Conservation (phyloP, 1,284 basidiomycete species). For the Tilletia walkeri region DNA sequence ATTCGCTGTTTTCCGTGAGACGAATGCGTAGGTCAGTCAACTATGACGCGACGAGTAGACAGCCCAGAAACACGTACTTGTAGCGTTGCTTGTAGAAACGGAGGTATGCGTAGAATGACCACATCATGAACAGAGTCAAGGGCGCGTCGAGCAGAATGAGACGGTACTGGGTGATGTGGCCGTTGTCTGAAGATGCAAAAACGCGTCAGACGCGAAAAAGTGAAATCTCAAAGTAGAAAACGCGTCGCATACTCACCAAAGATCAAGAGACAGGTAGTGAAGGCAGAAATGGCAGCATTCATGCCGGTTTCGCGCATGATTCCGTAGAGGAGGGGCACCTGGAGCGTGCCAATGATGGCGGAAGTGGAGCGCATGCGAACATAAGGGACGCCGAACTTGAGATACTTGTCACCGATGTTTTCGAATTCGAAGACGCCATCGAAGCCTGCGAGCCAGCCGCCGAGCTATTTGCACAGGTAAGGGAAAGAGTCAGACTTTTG, state of each 20-base stretch:
- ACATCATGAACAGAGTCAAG: slow-evolving; percentile 88
- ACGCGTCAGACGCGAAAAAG: neutral
- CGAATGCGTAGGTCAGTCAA: neutral
- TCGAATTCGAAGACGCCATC: slow-evolving; percentile 92
- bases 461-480: slow-evolving; percentile 58
- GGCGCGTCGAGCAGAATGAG: slow-evolving; percentile 93
- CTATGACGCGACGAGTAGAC: neutral
- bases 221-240: neutral
- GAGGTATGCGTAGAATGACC: slow-evolving; percentile 88
- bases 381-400: slow-evolving; percentile 81
- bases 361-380: slow-evolving; percentile 88
- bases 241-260: slow-evolving; percentile 58
- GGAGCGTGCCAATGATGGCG: slow-evolving; percentile 83
- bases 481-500: neutral
- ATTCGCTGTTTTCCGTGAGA: slow-evolving; percentile 25
- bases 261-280: slow-evolving; percentile 79
- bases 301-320: slow-evolving; percentile 99
- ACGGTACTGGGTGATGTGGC: slow-evolving; percentile 89
- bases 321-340: slow-evolving; percentile 83
- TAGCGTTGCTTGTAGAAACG: slow-evolving; percentile 94
- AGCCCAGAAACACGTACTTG: slow-evolving; percentile 59
- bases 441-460: slow-evolving; percentile 94
- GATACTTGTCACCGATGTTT: slow-evolving; percentile 91
- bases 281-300: slow-evolving; percentile 79
- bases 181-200: slow-evolving; percentile 67